These are phyloP conservation scores for Yamadazyma takamatsuzukensis DNA, from an alignment of 805 yeast genomes.

Conservation along the genomic window DNA sequence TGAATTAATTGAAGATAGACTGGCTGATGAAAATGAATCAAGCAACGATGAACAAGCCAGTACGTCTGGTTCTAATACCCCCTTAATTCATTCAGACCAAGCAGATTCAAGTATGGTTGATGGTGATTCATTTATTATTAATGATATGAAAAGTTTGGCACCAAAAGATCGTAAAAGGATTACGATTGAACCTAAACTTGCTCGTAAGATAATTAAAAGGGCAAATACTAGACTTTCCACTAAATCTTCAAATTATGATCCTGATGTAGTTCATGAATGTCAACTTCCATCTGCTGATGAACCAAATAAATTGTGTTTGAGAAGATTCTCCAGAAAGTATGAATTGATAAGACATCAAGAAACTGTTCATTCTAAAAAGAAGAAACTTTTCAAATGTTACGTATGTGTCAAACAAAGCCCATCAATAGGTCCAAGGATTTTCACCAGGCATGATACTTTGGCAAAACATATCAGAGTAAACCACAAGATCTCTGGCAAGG, in stretches of 20 bases:
- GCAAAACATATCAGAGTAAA: conserved; percentile 74
- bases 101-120: not conserved
- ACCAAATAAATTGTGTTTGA: conserved; percentile 35
- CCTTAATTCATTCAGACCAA: not conserved
- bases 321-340: conserved; percentile 60
- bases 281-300: conserved; percentile 44
- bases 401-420: conserved; percentile 74
- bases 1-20: conserved; percentile 1
- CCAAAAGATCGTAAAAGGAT: conserved; percentile 9
- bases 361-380: conserved; percentile 87
- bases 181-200: conserved; percentile 10
- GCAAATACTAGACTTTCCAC: conserved; percentile 12
- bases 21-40: conserved; percentile 1
- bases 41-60: conserved; percentile 1
- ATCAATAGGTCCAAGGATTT: conserved; percentile 62
- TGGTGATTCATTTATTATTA: conserved; percentile 8
- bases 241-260: conserved; percentile 43
- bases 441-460: conserved; percentile 90
- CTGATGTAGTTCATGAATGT: conserved; percentile 46
- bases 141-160: conserved; percentile 6
- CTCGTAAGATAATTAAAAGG: conserved; percentile 8
- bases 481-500: conserved; percentile 44
- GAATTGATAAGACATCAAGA: conserved; percentile 94
- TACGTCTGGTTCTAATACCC: conserved; percentile 1
- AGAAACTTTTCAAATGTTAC: conserved; percentile 81